Evolutionary conservation across 495 filamentous ascomycete genomes (phyloP).

Genomic region (Aspergillus olivimuriae): DNA sequence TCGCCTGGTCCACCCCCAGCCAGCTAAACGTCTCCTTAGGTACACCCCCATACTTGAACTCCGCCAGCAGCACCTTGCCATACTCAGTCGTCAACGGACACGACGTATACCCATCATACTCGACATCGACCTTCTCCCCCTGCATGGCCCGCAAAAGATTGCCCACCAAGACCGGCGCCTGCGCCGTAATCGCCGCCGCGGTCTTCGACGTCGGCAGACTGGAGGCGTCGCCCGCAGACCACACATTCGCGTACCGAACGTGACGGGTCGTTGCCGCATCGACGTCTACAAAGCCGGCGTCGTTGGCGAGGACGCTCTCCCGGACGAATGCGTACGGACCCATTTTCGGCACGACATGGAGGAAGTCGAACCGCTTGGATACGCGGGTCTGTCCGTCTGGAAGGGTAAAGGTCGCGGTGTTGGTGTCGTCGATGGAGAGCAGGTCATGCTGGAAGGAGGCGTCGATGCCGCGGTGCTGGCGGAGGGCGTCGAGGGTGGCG

Average conservation of each 20-base stretch:
- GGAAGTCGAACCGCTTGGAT: constrained; percentile 48
- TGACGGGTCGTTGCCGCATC: constrained; percentile 54
- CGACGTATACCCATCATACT: constrained; percentile 63
- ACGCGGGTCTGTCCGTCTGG: constrained; percentile 46
- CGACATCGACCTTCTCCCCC: constrained; percentile 44
- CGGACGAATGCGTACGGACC: constrained; percentile 54
- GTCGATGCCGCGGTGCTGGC: constrained; percentile 57
- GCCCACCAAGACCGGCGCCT: constrained; percentile 53
- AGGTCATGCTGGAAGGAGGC: constrained; percentile 63
- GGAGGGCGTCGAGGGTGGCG: constrained; percentile 52
- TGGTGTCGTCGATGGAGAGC: constrained; percentile 49
- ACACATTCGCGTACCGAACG: constrained; percentile 58
- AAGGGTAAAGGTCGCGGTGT: constrained; percentile 47
- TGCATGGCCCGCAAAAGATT: constrained; percentile 49
- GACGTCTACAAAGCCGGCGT: constrained; percentile 59
- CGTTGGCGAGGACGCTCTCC: constrained; percentile 50
- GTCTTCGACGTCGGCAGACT: constrained; percentile 64
- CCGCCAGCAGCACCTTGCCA: constrained; percentile 60
- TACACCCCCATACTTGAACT: constrained; percentile 65
- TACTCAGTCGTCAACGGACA: constrained; percentile 61
- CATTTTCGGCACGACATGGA: constrained; percentile 60
- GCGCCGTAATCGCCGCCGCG: constrained; percentile 57
- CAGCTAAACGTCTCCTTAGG: constrained; percentile 63
- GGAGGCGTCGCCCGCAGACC: constrained; percentile 61
- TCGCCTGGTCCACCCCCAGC: constrained; percentile 53